These are phyloP conservation scores for Heimioporus sp. DNA, from an alignment of 768 basidiomycete genomes.

Conservation along the genomic window DNA sequence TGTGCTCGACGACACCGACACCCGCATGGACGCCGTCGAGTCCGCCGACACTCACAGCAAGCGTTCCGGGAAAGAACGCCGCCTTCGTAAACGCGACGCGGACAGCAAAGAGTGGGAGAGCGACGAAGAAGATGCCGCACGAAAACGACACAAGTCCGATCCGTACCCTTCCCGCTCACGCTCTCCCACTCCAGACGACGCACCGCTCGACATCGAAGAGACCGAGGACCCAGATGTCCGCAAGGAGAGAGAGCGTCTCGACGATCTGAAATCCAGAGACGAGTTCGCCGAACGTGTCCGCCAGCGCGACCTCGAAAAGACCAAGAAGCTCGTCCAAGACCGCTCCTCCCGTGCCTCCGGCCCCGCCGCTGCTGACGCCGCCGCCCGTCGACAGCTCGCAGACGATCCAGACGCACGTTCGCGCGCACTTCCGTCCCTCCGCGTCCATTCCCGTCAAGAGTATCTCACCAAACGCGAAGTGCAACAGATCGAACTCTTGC, in stretches of 20 bases:
- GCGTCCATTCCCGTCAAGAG: constrained; percentile 89
- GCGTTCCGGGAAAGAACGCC: constrained; percentile 46
- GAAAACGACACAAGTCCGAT: constrained; percentile 62
- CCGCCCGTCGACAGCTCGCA: constrained; percentile 74
- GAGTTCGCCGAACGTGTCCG: constrained; percentile 89
- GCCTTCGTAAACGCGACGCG: constrained; percentile 76
- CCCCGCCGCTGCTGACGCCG: constrained; percentile 75
- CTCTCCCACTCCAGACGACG: constrained; percentile 31
- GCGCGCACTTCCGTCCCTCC: constrained; percentile 63
- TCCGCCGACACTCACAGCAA: constrained; percentile 26
- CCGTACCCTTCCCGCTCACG: constrained; percentile 25
- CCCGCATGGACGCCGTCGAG: constrained; percentile 39
- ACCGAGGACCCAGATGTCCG: constrained; percentile 78
- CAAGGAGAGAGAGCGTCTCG: constrained; percentile 68
- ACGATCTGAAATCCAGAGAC: constrained; percentile 86
- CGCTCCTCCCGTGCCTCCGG: constrained; percentile 75
- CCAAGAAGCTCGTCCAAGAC: constrained; percentile 91
- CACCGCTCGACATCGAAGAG: constrained; percentile 44
- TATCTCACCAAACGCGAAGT: constrained; percentile 96
- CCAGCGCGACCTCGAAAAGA: constrained; percentile 77
- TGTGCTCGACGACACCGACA: constrained; percentile 83
- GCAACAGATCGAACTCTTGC: constrained; percentile 91
- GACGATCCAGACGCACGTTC: constrained; percentile 66
- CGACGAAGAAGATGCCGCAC: constrained; percentile 77
- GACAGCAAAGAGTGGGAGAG: constrained; percentile 88